Percentiles rank a stretch among this genome's conserved stretches.
phyloP scores from a whole-genome alignment of 2,329 filamentous ascomycete species.

The Clarireedia paspali region DNA sequence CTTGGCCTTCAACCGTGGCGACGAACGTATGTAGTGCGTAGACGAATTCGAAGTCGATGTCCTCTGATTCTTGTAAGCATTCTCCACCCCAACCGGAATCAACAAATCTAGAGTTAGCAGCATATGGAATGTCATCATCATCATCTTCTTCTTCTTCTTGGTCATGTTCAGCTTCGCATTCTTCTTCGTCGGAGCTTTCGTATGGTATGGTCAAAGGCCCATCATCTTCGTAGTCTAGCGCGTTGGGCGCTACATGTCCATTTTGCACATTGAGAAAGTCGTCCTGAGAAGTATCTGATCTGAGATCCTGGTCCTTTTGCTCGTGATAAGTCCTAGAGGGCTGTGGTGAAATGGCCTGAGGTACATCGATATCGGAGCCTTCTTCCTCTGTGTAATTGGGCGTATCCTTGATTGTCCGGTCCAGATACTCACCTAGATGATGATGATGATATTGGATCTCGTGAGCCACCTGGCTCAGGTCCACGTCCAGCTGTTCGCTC shows the following conservation, averaged over 20 bases:
- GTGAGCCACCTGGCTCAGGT: conserved; percentile 17
- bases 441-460: conserved; percentile 32
- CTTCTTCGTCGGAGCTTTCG: conserved; percentile 25
- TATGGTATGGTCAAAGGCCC: conserved; percentile 12
- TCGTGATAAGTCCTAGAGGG: conserved; percentile 6
- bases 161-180: conserved; percentile 29
- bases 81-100: conserved; percentile 68
- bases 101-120: conserved; percentile 53
- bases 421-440: conserved; percentile 44
- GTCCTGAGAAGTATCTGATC: conserved; percentile 14
- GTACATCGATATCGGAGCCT: conserved; percentile 6
- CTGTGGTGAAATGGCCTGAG: background rate
- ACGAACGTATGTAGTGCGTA: conserved; percentile 97
- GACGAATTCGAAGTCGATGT: conserved; percentile 99
- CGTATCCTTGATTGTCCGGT: conserved; percentile 16
- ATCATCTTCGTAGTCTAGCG: conserved; percentile 14
- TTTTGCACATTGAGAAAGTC: conserved; percentile 9
- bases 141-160: conserved; percentile 44
- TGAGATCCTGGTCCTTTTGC: conserved; percentile 16
- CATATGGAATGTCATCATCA: conserved; percentile 43
- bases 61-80: conserved; percentile 91
- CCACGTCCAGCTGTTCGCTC: conserved; percentile 19
- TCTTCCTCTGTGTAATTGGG: conserved; percentile 49
- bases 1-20: conserved; percentile 94
- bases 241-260: background rate